Conservation (phyloP, 2,329 filamentous ascomycete genomes). For the Aspergillus candidus region DNA sequence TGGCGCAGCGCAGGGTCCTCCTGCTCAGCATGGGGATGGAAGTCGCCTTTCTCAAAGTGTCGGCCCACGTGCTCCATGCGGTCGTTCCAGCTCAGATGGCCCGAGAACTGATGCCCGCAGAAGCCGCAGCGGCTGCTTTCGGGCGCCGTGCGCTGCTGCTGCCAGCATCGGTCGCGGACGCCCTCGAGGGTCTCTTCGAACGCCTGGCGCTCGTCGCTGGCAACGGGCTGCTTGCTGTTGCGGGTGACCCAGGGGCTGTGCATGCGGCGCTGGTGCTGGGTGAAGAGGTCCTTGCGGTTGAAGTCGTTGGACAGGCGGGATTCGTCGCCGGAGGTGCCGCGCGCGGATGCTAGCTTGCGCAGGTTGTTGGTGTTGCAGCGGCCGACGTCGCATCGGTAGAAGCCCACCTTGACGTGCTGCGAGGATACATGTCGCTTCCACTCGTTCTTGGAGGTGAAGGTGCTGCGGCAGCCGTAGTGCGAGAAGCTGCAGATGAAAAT, state of each 20-base stretch:
- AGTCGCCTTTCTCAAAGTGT: slow-evolving; percentile 62
- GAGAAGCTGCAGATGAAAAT: slow-evolving; percentile 70
- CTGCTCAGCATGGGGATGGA: slow-evolving; percentile 20
- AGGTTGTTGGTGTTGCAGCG: slow-evolving; percentile 37
- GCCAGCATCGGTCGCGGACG: slow-evolving; percentile 55
- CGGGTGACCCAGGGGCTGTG: slow-evolving; percentile 58
- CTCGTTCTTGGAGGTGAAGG: slow-evolving; percentile 80
- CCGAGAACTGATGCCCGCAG: slow-evolving; percentile 58
- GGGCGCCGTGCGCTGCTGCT: slow-evolving; percentile 58
- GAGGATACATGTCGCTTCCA: slow-evolving; percentile 86
- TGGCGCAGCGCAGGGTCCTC: slow-evolving; percentile 38
- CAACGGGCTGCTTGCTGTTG: slow-evolving; percentile 23
- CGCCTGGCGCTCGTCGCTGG: slow-evolving; percentile 26
- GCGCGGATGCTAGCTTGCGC: slow-evolving; percentile 6
- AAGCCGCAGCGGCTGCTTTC: slow-evolving; percentile 53
- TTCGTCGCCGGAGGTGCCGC: slow-evolving; percentile 15
- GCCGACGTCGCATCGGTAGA: slow-evolving; percentile 70
- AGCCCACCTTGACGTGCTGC: slow-evolving; percentile 69
- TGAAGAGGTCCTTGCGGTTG: slow-evolving; percentile 89
- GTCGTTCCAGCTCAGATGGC: slow-evolving; percentile 64
- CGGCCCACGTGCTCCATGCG: slow-evolving; percentile 82
- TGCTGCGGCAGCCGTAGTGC: slow-evolving; percentile 66
- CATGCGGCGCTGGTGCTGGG: slow-evolving; percentile 82
- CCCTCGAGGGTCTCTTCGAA: slow-evolving; percentile 51
- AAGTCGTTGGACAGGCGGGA: slow-evolving; percentile 57